Evolutionary conservation across 139 green algal genomes (phyloP), one percentile per base, ranked within the genome.

Genomic region (Tetradesmus lagerheimii): DNA sequence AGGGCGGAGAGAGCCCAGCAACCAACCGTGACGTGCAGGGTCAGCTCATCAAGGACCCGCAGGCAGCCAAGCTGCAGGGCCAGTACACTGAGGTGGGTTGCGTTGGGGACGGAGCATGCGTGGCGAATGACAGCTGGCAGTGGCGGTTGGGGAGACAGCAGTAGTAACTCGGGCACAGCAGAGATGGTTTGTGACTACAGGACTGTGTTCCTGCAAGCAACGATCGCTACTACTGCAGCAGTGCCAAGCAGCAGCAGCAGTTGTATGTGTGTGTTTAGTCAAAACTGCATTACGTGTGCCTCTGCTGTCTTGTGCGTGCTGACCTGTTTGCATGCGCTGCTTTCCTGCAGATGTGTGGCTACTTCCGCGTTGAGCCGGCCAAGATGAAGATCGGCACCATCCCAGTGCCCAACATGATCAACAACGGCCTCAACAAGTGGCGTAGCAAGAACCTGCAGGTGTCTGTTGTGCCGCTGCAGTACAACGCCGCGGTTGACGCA

Each of bases 371-470:
- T 6, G 80, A 89, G 41, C 88, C 88, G 0, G 20, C 20, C 80
- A 83, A 88, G 80, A 88, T 88, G 88, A 83, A 83, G 29, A 76
- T 91, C 31, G 80, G 80, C 41, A 86, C 64, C 35, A 81, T 88
- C 39, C 41, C 41, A 29, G 66, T 87, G 43, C 80, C 80, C 20
- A 79, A 91, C 80, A 62, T 62, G 25, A 38, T 91, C n/a, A 41
- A 31, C 25, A 45, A 34, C 1, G 80, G 62, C 20, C 37, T 91
- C 14, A 34, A 91, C 31, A 78, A 71, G 64, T 91, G 88, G 88
- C 76, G 71, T 43, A 45, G 25, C 0, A 86, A 79, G n/a, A 80
- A 80, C 39, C 43, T 91, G 20, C 23, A 88, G 43, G 88, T 91
- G 64, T 79, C 39, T 47, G 88, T 88, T 6, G 31, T 57, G 67